Conservation (phyloP, 805 yeast species). For the Metschnikowia noctiluminum region DNA sequence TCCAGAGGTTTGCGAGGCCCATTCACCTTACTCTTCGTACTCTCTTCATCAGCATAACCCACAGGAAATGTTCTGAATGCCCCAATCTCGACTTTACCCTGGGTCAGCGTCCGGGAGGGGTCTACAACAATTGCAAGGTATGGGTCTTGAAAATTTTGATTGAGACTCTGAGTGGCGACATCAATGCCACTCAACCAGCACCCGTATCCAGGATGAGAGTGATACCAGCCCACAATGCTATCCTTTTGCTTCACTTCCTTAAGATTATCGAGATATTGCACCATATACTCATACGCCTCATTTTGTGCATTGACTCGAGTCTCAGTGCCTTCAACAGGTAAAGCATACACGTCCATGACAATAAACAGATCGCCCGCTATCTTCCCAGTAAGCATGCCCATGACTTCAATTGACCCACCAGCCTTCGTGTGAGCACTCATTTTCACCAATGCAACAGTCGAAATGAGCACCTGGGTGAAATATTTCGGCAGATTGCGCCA, state of each 20-base stretch:
- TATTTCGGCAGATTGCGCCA: constrained; percentile 59
- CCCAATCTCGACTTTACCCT: constrained; percentile 76
- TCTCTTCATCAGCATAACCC: constrained; percentile 16
- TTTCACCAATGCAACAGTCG: constrained; percentile 68
- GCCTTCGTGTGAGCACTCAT: constrained; percentile 77
- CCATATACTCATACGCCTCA: constrained; percentile 95
- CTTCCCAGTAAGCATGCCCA: constrained; percentile 93
- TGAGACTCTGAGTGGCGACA: constrained; percentile 81
- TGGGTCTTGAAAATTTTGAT: constrained; percentile 89
- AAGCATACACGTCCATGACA: constrained; percentile 76
- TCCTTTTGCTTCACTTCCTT: constrained; percentile 48
- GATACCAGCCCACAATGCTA: constrained; percentile 95
- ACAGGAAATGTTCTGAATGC: constrained; percentile 76
- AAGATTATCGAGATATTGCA: constrained; percentile 62
- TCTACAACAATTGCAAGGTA: constrained; percentile 86
- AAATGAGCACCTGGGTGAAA: constrained; percentile 59
- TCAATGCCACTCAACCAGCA: constrained; percentile 95
- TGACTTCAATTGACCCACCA: constrained; percentile 86
- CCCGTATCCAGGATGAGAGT: constrained; percentile 94
- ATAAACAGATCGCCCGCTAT: constrained; percentile 53
- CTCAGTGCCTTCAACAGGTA: constrained; percentile 96
- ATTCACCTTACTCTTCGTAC: constrained; percentile 1
- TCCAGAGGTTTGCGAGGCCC: neutral
- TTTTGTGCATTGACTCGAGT: constrained; percentile 91
- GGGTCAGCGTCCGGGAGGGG: constrained; percentile 63